phyloP scores from a whole-genome alignment of 345 rosid species.

The Ceriops zippeliana region DNA sequence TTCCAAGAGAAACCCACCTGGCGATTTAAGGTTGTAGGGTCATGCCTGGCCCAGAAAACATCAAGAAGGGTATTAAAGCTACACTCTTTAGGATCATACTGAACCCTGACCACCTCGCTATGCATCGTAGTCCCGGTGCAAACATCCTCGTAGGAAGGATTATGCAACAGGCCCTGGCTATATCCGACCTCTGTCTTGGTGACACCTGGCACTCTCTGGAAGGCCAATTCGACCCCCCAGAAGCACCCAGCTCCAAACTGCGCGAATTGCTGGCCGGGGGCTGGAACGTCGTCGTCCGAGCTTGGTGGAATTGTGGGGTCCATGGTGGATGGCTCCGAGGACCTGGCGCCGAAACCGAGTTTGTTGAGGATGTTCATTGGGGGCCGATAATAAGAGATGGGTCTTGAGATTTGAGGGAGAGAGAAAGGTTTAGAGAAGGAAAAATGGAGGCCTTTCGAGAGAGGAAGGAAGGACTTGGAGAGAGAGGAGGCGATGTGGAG shows the following conservation, averaged over 20 bases:
- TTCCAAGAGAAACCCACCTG: conserved; percentile 49
- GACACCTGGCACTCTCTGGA: conserved; percentile 82
- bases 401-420: conserved; percentile 11
- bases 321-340: conserved; percentile 42
- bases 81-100: conserved; percentile 78
- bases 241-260: conserved; percentile 97
- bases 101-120: conserved; percentile 79
- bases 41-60: conserved; percentile 82
- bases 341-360: conserved; percentile 61
- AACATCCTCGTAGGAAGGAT: conserved; percentile 73
- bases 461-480: conserved; percentile 11
- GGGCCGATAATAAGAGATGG: conserved; percentile 27
- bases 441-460: conserved; percentile 4
- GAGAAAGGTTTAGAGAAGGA: conserved; percentile 13
- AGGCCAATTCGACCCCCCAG: conserved; percentile 91
- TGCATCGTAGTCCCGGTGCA: conserved; percentile 72
- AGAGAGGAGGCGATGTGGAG: conserved; percentile 18
- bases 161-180: conserved; percentile 53
- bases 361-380: conserved; percentile 88
- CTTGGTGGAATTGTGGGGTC: conserved; percentile 69
- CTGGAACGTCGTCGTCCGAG: conserved; percentile 65
- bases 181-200: conserved; percentile 87
- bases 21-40: conserved; percentile 88
- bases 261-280: conserved; percentile 67
- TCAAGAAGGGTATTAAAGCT: conserved; percentile 65